Base-by-base conservation (phyloP, 441 rosid species). In the Hura crepitans region DNA sequence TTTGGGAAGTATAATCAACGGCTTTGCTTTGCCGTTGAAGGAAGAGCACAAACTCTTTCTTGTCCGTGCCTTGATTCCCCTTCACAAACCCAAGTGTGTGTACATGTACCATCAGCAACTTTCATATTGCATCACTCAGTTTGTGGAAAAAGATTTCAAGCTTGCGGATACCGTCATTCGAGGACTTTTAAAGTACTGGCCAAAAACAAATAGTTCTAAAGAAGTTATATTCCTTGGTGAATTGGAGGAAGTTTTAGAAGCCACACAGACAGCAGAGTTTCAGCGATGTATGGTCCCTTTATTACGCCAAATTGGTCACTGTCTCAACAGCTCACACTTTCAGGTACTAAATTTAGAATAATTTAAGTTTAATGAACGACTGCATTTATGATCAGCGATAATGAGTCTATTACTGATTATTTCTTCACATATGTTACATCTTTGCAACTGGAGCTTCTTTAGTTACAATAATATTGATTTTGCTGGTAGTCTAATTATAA, bases 11-110 rank as follows among this genome's bases (percentile, higher is more conserved):
- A 85, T 89, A 72, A 87, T 87, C 61, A 87, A 87, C 51, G 96
- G 92, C 61, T 91, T 91, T 72, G 96, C 94, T 62, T 80, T 92
- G 79, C 96, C 97, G 23, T 81, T 91, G 78, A 91, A 91, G 86
- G 97, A 91, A 82, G 97, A 91, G 79, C 96, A 91, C 76, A 89
- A 91, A 70, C 90, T 91, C 30, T 89, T 91, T 78, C 85, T 92
- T 42, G 82, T 88, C 13, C 81, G 96, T 31, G 89, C 86, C 12
- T 78, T 92, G 85, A 89, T 89, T 77, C 97, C 96, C 18, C 92
- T 91, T 6, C 97, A 92, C 86, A 89, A 87, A 80, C 92, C 94
- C 49, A 92, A 88, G 79, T 83, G 89, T 71, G 88, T 87, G 2
- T 62, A 91, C 0, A 84, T 84, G 74, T 92, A 89, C 78, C 94